Base-by-base conservation (phyloP, 1,139 yeast species). In the Geotrichum europaeum region DNA sequence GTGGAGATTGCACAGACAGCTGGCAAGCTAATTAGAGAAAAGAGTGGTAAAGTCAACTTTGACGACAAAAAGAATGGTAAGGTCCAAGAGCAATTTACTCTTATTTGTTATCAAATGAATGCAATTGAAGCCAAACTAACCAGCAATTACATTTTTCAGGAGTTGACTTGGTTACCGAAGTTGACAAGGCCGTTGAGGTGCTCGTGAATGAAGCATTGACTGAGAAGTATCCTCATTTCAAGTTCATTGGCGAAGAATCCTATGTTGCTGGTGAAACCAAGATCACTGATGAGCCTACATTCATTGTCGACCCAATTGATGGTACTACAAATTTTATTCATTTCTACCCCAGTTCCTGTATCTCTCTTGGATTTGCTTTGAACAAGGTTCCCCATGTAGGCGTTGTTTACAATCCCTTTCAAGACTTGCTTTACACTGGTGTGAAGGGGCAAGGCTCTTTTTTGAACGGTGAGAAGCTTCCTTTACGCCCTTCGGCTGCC, bases 251-350 rank as follows among this genome's bases (percentile, higher is more conserved):
- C 32, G 87, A 84, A 67, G 87, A 84, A 67, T 76, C 82, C 18
- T 83, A 76, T 65, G 73, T 77, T 4, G 78, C 78, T 3, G 84
- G 83, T 4, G 64, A 72, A 20, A 76, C 83, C 1, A 68, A 69
- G 45, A 72, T 84, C 32, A 76, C 81, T 0, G 79, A 79, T 62
- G 81, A 74, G 2, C 86, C 86, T 20, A 83, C 86, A 0, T 83
- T 83, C 67, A 79, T 83, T 57, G 84, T 83, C 25, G 87, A 83
- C 67, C 85, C 85, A 51, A 81, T 82, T 67, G 86, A 82, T 66
- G 86, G 87, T 10, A 83, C 87, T 1, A 83, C 86, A 15, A 81
- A 83, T 69, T 83, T 84, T 70, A 80, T 83, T 55, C 87, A 83
- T 67, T 78, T 76, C 63, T 83, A 81, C 72, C 87, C 86, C 15